Evolutionary conservation across 495 filamentous ascomycete genomes (phyloP).

Genomic region (Collariella sp.): DNA sequence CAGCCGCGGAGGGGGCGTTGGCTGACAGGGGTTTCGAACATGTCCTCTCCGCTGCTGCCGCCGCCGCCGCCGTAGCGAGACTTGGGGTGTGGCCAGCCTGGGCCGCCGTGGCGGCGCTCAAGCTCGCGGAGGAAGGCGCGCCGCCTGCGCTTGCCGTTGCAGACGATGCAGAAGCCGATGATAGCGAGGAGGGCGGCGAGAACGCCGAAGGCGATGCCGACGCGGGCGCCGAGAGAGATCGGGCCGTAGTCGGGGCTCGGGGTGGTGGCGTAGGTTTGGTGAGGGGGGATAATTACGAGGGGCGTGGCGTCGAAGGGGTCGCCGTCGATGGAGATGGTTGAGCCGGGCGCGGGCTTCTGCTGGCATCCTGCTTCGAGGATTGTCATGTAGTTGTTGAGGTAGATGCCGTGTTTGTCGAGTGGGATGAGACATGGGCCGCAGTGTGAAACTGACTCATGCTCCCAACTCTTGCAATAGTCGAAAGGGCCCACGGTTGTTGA

Average conservation of each 20-base stretch:
- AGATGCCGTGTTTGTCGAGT: conserved; percentile 16
- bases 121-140: conserved; percentile 36
- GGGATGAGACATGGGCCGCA: conserved; percentile 31
- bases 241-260: conserved; percentile 28
- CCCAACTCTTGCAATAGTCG: conserved; percentile 38
- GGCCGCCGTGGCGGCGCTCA: conserved; percentile 23
- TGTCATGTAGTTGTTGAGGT: conserved; percentile 38
- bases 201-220: conserved; percentile 44
- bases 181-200: conserved; percentile 36
- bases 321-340: conserved; percentile 37
- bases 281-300: conserved; percentile 36
- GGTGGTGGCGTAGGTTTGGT: conserved; percentile 21
- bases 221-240: conserved; percentile 41
- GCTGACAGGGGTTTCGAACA: conserved; percentile 43
- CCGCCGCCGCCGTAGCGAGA: conserved; percentile 18
- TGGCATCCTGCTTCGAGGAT: conserved; percentile 42
- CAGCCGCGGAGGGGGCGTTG: conserved; percentile 39
- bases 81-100: conserved; percentile 33
- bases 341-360: conserved; percentile 31
- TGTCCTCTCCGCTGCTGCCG: conserved; percentile 19
- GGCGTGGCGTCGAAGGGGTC: conserved; percentile 39
- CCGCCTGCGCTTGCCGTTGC: conserved; percentile 41
- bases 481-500: conserved; percentile 24
- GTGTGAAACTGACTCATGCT: conserved; percentile 19
- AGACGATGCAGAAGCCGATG: conserved; percentile 38